Evolutionary conservation across 108 stramenopile species (phyloP).

Genomic region (Skeletonema marinoi): DNA sequence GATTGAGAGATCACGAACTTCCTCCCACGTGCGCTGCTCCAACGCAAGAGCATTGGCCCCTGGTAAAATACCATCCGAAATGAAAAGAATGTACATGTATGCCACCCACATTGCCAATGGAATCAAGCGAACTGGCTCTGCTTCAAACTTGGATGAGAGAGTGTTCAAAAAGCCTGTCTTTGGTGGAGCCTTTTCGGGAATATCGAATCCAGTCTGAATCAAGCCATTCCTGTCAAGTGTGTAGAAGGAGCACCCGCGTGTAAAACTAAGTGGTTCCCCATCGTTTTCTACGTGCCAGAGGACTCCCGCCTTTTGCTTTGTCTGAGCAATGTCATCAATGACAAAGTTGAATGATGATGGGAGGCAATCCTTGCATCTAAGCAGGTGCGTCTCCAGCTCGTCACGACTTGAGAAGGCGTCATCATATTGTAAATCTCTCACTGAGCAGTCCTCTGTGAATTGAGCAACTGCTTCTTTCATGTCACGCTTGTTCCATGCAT

Average conservation of each 20-base stretch:
- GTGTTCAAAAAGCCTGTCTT: slow-evolving; percentile 56
- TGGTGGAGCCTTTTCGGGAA: slow-evolving; percentile 73
- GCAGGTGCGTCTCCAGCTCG: slow-evolving; percentile 54
- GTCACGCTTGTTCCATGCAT: slow-evolving; percentile 82
- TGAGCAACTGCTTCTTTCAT: slow-evolving; percentile 58
- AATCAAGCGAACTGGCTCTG: slow-evolving; percentile 60
- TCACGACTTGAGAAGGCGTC: slow-evolving; percentile 62
- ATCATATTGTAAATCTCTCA: slow-evolving; percentile 69
- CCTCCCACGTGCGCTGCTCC: slow-evolving; percentile 83
- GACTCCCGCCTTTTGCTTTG: slow-evolving; percentile 39
- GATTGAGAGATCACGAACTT: slow-evolving; percentile 73
- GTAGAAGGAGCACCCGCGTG: slow-evolving; percentile 77
- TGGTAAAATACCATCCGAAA: slow-evolving; percentile 70
- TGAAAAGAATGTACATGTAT: slow-evolving; percentile 82
- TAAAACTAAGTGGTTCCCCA: slow-evolving; percentile 68
- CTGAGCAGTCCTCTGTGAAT: slow-evolving; percentile 56
- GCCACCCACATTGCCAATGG: slow-evolving; percentile 54
- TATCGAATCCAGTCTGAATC: slow-evolving; percentile 67
- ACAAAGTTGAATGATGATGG: slow-evolving; percentile 68
- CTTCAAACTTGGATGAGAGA: slow-evolving; percentile 41
- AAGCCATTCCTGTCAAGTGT: slow-evolving; percentile 43
- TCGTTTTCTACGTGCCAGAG: slow-evolving; percentile 84
- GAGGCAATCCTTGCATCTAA: slow-evolving; percentile 53
- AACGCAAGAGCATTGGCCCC: slow-evolving; percentile 66
- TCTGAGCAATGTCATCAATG: slow-evolving; percentile 61